A percentile compares a stretch with the other conserved stretches of the same genome.
These are phyloP conservation scores for Metarhizium anisopliae DNA, from an alignment of 2,329 filamentous ascomycete species.

Conservation along the genomic window DNA sequence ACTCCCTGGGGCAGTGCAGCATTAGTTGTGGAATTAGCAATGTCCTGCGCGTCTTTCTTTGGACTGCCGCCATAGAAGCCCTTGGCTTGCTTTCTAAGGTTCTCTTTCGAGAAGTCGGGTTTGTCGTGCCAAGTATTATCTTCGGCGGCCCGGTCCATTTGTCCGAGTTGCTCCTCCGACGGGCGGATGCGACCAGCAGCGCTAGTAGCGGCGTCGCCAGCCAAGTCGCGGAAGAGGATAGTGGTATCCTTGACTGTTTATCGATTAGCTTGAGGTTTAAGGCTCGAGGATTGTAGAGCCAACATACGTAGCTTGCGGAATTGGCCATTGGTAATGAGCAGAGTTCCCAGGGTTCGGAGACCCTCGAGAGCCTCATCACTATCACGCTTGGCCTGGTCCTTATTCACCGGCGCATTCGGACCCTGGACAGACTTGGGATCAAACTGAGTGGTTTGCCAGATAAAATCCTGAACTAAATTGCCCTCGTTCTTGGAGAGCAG, in stretches of 20 bases:
- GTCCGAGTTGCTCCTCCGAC: conserved; percentile 62
- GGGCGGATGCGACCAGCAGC: conserved; percentile 70
- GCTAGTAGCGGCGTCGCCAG: conserved; percentile 77
- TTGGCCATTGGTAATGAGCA: conserved; percentile 92
- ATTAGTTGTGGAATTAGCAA: conserved; percentile 47
- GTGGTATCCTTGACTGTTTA: conserved; percentile 62
- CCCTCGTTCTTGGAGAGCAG: conserved; percentile 91
- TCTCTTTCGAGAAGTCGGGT: conserved; percentile 64
- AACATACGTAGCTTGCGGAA: conserved; percentile 75
- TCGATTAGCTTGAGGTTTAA: conserved; percentile 10
- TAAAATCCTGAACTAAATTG: conserved; percentile 90
- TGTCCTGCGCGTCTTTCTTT: conserved; percentile 51
- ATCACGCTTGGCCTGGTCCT: conserved; percentile 72
- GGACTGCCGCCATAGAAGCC: conserved; percentile 46
- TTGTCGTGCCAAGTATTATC: conserved; percentile 93
- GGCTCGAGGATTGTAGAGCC: background rate
- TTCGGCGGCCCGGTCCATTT: conserved; percentile 75
- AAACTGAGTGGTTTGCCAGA: conserved; percentile 83
- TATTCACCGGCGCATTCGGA: conserved; percentile 62
- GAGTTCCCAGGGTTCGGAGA: conserved; percentile 74
- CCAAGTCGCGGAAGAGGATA: conserved; percentile 79
- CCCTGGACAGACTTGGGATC: conserved; percentile 50
- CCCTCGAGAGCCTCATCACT: conserved; percentile 77
- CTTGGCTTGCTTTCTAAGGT: conserved; percentile 60
- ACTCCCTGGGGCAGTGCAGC: conserved; percentile 41